Evolutionary conservation across 2,329 filamentous ascomycete species (phyloP).

Genomic region (Lithohypha guttulata): DNA sequence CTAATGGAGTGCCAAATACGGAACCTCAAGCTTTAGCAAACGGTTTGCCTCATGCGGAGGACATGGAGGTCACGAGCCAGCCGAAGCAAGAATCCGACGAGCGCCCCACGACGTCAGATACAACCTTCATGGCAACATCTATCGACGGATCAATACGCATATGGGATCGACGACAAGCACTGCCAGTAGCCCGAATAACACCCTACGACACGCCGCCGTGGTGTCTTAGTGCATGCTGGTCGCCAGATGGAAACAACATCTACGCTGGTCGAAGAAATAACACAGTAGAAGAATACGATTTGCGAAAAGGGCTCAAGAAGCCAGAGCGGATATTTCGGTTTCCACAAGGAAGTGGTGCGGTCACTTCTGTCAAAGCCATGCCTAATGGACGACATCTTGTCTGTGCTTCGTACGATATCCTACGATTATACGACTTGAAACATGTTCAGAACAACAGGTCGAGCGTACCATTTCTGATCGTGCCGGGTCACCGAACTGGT

Average conservation of each 20-base stretch:
- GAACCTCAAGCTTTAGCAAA: slow-evolving; percentile 26
- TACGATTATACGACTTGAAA: slow-evolving; percentile 80
- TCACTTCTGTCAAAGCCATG: slow-evolving; percentile 83
- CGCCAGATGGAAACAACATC: slow-evolving; percentile 85
- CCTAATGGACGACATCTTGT: slow-evolving; percentile 83
- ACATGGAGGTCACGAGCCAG: slow-evolving; percentile 23
- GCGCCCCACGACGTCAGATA: slow-evolving; percentile 47
- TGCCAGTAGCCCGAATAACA: slow-evolving; percentile 67
- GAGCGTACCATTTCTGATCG: slow-evolving; percentile 86
- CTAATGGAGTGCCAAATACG: slow-evolving; percentile 19
- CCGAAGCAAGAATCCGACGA: slow-evolving; percentile 43
- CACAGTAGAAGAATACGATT: slow-evolving; percentile 85
- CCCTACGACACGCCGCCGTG: slow-evolving; percentile 75
- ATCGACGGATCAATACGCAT: slow-evolving; percentile 39
- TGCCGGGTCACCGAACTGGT: slow-evolving; percentile 80
- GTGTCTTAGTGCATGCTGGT: slow-evolving; percentile 98
- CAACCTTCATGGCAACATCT: slow-evolving; percentile 71
- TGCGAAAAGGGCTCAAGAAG: slow-evolving; percentile 67
- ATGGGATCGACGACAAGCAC: slow-evolving; percentile 51
- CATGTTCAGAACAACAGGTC: slow-evolving; percentile 57
- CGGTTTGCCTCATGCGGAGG: slow-evolving; percentile 34
- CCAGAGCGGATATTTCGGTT: slow-evolving; percentile 76
- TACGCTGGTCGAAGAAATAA: slow-evolving; percentile 85
- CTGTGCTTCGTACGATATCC: slow-evolving; percentile 78
- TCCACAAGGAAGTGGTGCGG: slow-evolving; percentile 75